Percentiles rank a stretch among this genome's conserved stretches.
Evolutionary conservation across 1,139 yeast species (phyloP).

Genomic region (Hansenula lynferdii): DNA sequence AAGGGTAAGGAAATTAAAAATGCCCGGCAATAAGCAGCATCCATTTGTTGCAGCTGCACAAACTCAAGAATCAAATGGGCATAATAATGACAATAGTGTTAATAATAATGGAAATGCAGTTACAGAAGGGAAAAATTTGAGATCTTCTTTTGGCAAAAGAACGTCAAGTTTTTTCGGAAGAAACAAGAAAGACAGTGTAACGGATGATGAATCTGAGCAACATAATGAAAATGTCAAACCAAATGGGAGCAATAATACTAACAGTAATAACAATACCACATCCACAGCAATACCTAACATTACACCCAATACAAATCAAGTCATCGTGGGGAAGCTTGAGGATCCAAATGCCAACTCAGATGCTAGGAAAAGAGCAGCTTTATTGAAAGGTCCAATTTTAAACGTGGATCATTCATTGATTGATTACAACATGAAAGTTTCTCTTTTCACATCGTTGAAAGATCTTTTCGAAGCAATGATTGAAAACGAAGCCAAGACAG

Average conservation of each 20-base stretch:
- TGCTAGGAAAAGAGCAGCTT: conserved; percentile 74
- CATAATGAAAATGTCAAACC: conserved; percentile 1
- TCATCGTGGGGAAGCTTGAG: conserved; percentile 43
- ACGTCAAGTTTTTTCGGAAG: conserved; percentile 23
- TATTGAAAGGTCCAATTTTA: conserved; percentile 77
- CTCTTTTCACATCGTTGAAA: conserved; percentile 68
- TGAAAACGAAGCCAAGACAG: conserved; percentile 64
- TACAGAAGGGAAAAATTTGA: conserved; percentile 5
- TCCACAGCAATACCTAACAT: conserved; percentile 32
- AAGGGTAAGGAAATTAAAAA: conserved; percentile 30
- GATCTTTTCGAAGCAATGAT: conserved; percentile 83
- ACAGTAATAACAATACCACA: background rate
- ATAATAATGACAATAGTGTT: conserved; percentile 2
- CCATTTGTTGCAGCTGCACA: conserved; percentile 8
- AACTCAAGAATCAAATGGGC: too few relatives aligned
- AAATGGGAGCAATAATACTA: background rate
- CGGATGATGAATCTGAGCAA: conserved; percentile 8
- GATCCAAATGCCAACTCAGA: conserved; percentile 61
- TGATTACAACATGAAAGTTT: conserved; percentile 44
- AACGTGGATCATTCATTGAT: conserved; percentile 67
- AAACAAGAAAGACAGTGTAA: conserved; percentile 10
- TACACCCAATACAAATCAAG: conserved; percentile 35
- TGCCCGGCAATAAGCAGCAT: conserved; percentile 38
- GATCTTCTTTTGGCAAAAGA: conserved; percentile 14
- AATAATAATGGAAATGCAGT: background rate